Conservation (phyloP, 176 grass and related monocot species). For the Phyllostachys edulis region DNA sequence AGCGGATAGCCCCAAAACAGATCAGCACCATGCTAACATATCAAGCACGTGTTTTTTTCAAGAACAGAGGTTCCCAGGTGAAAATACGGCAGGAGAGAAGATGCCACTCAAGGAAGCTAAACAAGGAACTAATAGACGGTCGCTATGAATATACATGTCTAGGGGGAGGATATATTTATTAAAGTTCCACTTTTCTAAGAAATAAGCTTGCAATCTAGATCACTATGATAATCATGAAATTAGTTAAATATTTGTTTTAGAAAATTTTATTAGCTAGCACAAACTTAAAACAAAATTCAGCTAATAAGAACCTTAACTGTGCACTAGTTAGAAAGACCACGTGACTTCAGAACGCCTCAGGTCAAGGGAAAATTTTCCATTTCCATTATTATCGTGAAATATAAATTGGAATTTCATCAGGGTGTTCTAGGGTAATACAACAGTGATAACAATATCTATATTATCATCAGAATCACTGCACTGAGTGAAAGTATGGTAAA, state of each 20-base stretch:
- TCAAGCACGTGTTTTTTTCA: neutral
- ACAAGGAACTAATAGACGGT: neutral
- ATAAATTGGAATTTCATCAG: neutral
- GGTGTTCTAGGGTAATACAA: neutral
- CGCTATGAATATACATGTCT: neutral
- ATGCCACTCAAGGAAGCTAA: neutral
- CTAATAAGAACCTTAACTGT: neutral
- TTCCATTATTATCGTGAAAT: conserved; percentile 3
- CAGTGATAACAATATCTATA: neutral
- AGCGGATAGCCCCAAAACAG: neutral
- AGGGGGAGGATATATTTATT: neutral
- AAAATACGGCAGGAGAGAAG: neutral
- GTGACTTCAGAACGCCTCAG: neutral
- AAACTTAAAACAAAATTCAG: neutral
- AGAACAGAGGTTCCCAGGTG: neutral
- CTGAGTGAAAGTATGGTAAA: neutral
- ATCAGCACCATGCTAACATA: neutral
- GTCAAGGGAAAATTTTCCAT: neutral
- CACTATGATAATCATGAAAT: neutral
- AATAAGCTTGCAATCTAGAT: neutral
- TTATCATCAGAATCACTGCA: neutral
- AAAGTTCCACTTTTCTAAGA: neutral
- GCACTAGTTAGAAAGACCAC: neutral
- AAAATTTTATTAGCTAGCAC: neutral
- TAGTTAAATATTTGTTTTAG: neutral